These are phyloP conservation scores for Albugo laibachii DNA, from an alignment of 352 stramenopile genomes.

Conservation along the genomic window DNA sequence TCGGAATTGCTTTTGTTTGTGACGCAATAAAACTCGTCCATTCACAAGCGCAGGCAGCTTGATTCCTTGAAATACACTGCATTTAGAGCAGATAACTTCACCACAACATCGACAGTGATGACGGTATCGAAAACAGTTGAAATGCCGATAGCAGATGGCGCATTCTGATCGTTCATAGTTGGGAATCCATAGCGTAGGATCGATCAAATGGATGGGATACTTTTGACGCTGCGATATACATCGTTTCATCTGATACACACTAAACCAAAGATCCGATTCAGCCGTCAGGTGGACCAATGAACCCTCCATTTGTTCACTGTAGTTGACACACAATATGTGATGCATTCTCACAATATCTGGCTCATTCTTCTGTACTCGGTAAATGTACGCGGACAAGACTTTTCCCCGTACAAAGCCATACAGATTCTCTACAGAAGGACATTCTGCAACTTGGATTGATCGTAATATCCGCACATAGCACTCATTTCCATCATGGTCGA, in stretches of 20 bases:
- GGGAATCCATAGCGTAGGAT: constrained; percentile 25
- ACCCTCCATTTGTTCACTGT: constrained; percentile 3
- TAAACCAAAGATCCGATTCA: constrained; percentile 57
- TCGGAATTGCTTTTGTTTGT: constrained; percentile 24
- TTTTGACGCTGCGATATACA: constrained; percentile 57
- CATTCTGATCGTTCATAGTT: constrained; percentile 52
- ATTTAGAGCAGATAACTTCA: constrained; percentile 80
- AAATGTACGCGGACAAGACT: constrained; percentile 59
- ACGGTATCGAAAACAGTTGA: constrained; percentile 57
- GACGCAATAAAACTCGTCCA: constrained; percentile 67
- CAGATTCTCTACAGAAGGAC: constrained; percentile 65
- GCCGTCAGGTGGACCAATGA: constrained; percentile 44
- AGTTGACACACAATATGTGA: constrained; percentile 59
- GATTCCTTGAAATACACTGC: constrained; percentile 59
- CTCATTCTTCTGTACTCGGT: constrained; percentile 49
- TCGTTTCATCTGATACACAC: constrained; percentile 55
- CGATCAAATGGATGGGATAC: no score
- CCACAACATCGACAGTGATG: constrained; percentile 75
- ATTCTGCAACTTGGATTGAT: constrained; percentile 44
- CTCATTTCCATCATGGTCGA: constrained; percentile 62
- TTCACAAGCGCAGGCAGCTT: constrained; percentile 63
- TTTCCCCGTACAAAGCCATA: constrained; percentile 72
- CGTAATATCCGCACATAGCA: constrained; percentile 69
- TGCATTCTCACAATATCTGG: constrained; percentile 47
- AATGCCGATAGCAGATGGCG: constrained; percentile 45